Base-by-base conservation (phyloP, 305 asterid species). In the Coffea humblotiana region DNA sequence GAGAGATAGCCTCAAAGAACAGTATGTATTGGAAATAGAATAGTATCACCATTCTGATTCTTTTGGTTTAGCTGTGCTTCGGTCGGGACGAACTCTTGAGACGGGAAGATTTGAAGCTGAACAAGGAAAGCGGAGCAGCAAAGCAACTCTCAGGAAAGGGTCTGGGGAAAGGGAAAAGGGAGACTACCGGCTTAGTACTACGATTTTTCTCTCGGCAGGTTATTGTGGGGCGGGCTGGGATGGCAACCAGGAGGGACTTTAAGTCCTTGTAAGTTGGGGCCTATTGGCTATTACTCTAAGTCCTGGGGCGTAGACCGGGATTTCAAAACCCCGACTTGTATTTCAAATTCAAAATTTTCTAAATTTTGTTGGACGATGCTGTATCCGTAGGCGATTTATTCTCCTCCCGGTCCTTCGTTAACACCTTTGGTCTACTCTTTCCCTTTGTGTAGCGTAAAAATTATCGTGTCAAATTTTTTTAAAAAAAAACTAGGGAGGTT, bases 1-100 rank as follows among this genome's bases (percentile, higher is more conserved):
- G 25, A 16, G 6, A 37, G 43, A 40, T 3, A 40, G 43, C 8
- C 8, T 68, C 10, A 29, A 56, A 58, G 64, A 58, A 21, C 77
- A 47, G 27, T 13, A 7, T 18, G 43, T 47, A 66, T 6, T 10
- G 19, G 49, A 25, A 14, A 2, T 45, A 29, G 72, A n/a, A 81
- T 18, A 64, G 23, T 11, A 23, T 70, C 71, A 81, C 84, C 84
- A 81, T 81, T 40, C 27, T 54, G 58, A 67, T n/a, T 16, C 6
- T 4, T 35, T 64, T 4, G 71, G 8, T 49, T 21, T 47, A n/a
- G 35, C 45, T 40, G 47, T 4, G 58, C 45, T 14, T 48, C 32
- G 32, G 54, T 52, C 27, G 40, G 35, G 65, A 64, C 60, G 29
- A 25, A 58, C 45, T 51, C 66, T 40, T 18, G 61, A 52, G 10